These are phyloP conservation scores for Tetrahymena thermophila DNA, from an alignment of 73 alveolate species.

Conservation along the genomic window DNA sequence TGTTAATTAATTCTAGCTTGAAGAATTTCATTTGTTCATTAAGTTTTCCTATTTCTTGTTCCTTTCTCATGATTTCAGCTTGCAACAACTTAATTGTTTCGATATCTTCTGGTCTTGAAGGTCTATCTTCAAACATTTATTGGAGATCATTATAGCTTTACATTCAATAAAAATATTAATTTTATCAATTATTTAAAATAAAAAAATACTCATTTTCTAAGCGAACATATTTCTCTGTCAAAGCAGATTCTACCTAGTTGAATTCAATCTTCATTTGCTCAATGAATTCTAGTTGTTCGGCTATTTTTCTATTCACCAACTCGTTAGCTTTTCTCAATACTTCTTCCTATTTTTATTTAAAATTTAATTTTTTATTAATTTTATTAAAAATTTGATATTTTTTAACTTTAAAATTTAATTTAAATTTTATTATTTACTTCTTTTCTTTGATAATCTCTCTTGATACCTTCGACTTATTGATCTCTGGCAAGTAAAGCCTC, in stretches of 20 bases:
- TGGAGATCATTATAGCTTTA: slow-evolving; percentile 17
- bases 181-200: background rate
- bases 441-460: slow-evolving; percentile 15
- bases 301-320: background rate
- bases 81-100: slow-evolving; percentile 50
- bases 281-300: slow-evolving; percentile 15
- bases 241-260: slow-evolving; percentile 1
- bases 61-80: slow-evolving; percentile 51
- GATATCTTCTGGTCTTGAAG: slow-evolving; percentile 34
- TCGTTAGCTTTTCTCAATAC: background rate
- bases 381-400: background rate
- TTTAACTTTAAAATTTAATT: too few relatives aligned
- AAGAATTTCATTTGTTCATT: slow-evolving; percentile 93
- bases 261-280: slow-evolving; percentile 26
- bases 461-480: slow-evolving; percentile 14
- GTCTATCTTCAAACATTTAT: slow-evolving; percentile 29
- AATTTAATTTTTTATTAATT: background rate
- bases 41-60: slow-evolving; percentile 64
- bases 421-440: background rate
- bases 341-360: background rate
- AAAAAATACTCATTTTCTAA: slow-evolving; percentile 30
- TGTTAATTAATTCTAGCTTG: slow-evolving; percentile 86
- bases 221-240: slow-evolving; percentile 7
- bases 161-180: background rate
- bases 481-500: slow-evolving; percentile 1